Base-by-base conservation (phyloP, 257 asterid genomes). In the Petrea volubilis region DNA sequence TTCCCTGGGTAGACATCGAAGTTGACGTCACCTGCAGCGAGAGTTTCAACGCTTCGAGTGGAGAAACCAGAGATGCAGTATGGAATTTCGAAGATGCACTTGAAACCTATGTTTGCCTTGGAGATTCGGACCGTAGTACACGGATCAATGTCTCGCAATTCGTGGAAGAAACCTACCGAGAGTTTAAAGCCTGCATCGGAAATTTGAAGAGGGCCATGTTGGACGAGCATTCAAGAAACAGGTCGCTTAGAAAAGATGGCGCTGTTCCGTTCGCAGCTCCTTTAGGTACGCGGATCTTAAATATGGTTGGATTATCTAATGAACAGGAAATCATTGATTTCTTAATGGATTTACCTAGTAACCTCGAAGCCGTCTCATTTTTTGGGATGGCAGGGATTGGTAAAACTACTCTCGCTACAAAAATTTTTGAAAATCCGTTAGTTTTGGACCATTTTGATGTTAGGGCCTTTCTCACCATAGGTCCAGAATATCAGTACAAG, bases 331-430 rank as follows among this genome's bases (percentile, higher is more conserved):
- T n/a, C n/a, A n/a, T n/a, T n/a, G n/a, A n/a, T n/a, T n/a, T n/a
- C n/a, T n/a, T n/a, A n/a, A n/a, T n/a, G n/a, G n/a, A n/a, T n/a
- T n/a, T n/a, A n/a, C n/a, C n/a, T n/a, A n/a, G n/a, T n/a, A n/a
- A n/a, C n/a, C 4, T 4, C 62, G 7, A 12, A 3, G 1, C 21
- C 13, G 0, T 20, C 15, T 24, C 61, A 3, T 1, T 57, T 3
- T 12, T 57, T 28, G 43, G 64, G 24, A 57, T 57, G 64, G 43
- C 64, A 8, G 64, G 64, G 1, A 29, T 57, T 15, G 64, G 64
- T 56, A 56, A 56, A 11, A 27, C 62, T 6, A 15, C 41, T 2
- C 21, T 56, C 28, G 62, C 62, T 5, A 57, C 0, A 1, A 13
- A 47, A 3, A 17, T 71, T 1, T 47, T 46, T 14, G 15, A 47